Evolutionary conservation across 2,329 filamentous ascomycete species (phyloP).

Genomic region (Ceratocystis smalleyi): DNA sequence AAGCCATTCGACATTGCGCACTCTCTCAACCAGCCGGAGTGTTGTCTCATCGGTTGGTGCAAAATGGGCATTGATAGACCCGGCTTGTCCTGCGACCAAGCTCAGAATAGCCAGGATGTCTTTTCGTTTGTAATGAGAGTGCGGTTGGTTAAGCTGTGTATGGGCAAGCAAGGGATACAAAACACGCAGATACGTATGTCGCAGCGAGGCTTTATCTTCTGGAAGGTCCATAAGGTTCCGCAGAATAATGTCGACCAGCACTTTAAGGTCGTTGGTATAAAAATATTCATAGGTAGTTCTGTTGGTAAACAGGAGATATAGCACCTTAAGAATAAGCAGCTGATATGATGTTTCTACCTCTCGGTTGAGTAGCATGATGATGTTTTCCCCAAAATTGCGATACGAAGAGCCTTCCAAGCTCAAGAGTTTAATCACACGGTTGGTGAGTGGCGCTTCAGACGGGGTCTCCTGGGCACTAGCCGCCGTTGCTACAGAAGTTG

Average conservation of each 20-base stretch:
- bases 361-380: slow-evolving; percentile 86
- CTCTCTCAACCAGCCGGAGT: slow-evolving; percentile 58
- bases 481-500: slow-evolving; percentile 33
- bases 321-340: slow-evolving; percentile 84
- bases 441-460: slow-evolving; percentile 49
- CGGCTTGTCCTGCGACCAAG: slow-evolving; percentile 34
- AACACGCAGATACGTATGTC: slow-evolving; percentile 89
- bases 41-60: slow-evolving; percentile 70
- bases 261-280: slow-evolving; percentile 91
- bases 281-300: slow-evolving; percentile 91
- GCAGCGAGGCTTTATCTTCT: slow-evolving; percentile 58
- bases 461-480: slow-evolving; percentile 24
- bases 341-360: slow-evolving; percentile 91
- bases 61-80: slow-evolving; percentile 55
- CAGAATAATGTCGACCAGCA: slow-evolving; percentile 88
- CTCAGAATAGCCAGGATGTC: slow-evolving; percentile 65
- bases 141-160: slow-evolving; percentile 68
- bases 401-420: slow-evolving; percentile 66
- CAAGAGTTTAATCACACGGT: slow-evolving; percentile 82
- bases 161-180: slow-evolving; percentile 80
- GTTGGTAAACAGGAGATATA: slow-evolving; percentile 91
- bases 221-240: slow-evolving; percentile 93
- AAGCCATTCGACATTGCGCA: slow-evolving; percentile 57
- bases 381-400: slow-evolving; percentile 93
- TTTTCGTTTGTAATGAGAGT: slow-evolving; percentile 75